These are phyloP conservation scores for Nepenthes mirabilis DNA, from an alignment of 148 eudicot genomes.

Conservation along the genomic window DNA sequence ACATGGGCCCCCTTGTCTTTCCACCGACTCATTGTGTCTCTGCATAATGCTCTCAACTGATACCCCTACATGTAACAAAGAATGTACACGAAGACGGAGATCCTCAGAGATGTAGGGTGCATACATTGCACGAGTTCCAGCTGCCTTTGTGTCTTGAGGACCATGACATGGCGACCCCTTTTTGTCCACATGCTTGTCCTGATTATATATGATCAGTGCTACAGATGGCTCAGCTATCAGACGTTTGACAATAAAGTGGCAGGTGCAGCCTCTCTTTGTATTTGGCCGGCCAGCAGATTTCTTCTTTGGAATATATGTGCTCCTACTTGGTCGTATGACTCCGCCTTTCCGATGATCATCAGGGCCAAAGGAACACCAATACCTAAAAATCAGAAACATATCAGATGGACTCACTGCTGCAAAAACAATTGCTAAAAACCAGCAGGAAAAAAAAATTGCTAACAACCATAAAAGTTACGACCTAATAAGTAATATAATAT, in stretches of 20 bases:
- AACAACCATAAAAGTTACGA: not conserved
- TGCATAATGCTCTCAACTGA: constrained; percentile 96
- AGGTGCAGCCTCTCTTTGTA: constrained; percentile 94
- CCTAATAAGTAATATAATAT: too few species aligned
- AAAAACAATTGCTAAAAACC: not conserved
- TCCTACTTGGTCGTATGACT: constrained; percentile 83
- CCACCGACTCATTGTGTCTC: constrained; percentile 82
- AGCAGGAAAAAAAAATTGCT: not conserved
- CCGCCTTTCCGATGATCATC: constrained; percentile 92
- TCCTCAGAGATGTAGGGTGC: constrained; percentile 96
- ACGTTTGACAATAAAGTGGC: constrained; percentile 90
- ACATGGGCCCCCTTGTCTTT: constrained; percentile 81
- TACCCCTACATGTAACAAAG: constrained; percentile 78
- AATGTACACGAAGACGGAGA: constrained; percentile 72
- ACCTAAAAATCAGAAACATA: constrained; percentile 30
- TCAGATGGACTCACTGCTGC: not conserved
- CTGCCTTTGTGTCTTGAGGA: constrained; percentile 74
- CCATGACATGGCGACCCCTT: constrained; percentile 91
- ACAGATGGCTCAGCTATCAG: constrained; percentile 74
- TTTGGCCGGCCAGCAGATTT: constrained; percentile 83
- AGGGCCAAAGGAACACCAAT: constrained; percentile 99
- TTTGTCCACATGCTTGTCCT: constrained; percentile 81
- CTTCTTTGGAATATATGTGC: constrained; percentile 48
- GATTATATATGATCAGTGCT: constrained; percentile 74
- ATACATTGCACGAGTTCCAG: constrained; percentile 89